Percentiles rank a stretch among this genome's conserved stretches.
These are phyloP conservation scores for Globisporangium barbulae DNA, from an alignment of 352 stramenopile species.

Conservation along the genomic window DNA sequence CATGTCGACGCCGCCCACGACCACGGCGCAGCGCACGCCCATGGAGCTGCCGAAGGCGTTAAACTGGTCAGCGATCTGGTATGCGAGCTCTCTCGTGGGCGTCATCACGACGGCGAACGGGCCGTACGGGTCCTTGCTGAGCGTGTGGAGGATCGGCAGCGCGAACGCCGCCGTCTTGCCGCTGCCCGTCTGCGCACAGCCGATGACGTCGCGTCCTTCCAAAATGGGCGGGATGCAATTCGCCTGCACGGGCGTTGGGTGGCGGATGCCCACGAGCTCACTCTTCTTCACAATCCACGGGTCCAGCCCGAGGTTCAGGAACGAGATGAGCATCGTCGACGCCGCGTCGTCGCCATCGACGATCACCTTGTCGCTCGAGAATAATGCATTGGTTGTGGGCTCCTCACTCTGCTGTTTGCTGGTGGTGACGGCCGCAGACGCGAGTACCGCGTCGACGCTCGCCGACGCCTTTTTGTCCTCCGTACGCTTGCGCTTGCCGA, in stretches of 20 bases:
- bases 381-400: background rate
- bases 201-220: constrained; percentile 89
- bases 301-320: constrained; percentile 82
- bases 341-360: constrained; percentile 28
- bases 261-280: constrained; percentile 76
- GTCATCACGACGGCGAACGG: constrained; percentile 96
- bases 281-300: constrained; percentile 87
- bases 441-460: background rate
- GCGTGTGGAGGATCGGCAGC: constrained; percentile 95
- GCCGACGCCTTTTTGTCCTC: constrained; percentile 17
- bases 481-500: constrained; percentile 63
- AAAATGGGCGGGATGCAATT: constrained; percentile 91
- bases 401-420: background rate
- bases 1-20: constrained; percentile 96
- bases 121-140: constrained; percentile 93
- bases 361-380: constrained; percentile 38
- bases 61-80: constrained; percentile 98
- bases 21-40: constrained; percentile 84
- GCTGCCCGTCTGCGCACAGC: constrained; percentile 92
- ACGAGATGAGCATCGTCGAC: constrained; percentile 63
- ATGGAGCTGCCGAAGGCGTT: constrained; percentile 92
- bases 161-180: constrained; percentile 99
- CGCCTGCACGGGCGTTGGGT: constrained; percentile 89
- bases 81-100: constrained; percentile 96
- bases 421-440: background rate